Base-by-base conservation (phyloP, 805 yeast species). In the Brettanomyces bruxellensis region DNA sequence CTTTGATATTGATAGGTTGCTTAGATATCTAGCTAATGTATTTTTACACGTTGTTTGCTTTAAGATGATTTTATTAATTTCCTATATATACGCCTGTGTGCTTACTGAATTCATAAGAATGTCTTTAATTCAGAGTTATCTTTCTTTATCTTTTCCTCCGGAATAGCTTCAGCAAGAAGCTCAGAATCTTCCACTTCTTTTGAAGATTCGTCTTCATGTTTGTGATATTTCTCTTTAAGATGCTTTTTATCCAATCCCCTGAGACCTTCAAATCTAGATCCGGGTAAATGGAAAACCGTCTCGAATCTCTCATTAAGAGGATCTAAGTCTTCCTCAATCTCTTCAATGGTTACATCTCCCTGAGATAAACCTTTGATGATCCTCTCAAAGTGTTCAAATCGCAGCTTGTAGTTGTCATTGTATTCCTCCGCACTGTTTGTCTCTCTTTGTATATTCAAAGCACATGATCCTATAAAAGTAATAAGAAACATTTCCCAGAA, bases 391-490 rank as follows among this genome's bases (percentile, higher is more conserved):
- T 60, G 60, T 34, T 65, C 67, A 30, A 70, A 70, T 34, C 72
- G 68, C 35, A 69, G 56, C 7, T 54, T 52, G 51, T 73, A 73
- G 18, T 67, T 66, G 30, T 66, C 68, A 30, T 60, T 61, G 39
- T 75, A 53, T 25, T 64, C 65, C 34, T 74, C 79, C n/a, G 62
- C 53, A 34, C 67, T 66, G 48, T 70, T 72, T 40, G 73, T 62
- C 46, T 64, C 70, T 42, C 70, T 62, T 66, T 73, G 71, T 38
- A 71, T 64, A 48, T 76, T 78, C 34, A 76, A 65, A 4, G 72
- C 76, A 4, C 70, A 70, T 3, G 79, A 66, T 5, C 66, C 61
- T 2, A 59, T 43, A 13, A 60, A 45, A 4, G 62, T 60, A 24
- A 64, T 49, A 8, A 63, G 45, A 34, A 62, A 55, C 53, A 62